These are phyloP conservation scores for Sarocladium kiliense DNA, from an alignment of 2,329 filamentous ascomycete genomes.

Conservation along the genomic window DNA sequence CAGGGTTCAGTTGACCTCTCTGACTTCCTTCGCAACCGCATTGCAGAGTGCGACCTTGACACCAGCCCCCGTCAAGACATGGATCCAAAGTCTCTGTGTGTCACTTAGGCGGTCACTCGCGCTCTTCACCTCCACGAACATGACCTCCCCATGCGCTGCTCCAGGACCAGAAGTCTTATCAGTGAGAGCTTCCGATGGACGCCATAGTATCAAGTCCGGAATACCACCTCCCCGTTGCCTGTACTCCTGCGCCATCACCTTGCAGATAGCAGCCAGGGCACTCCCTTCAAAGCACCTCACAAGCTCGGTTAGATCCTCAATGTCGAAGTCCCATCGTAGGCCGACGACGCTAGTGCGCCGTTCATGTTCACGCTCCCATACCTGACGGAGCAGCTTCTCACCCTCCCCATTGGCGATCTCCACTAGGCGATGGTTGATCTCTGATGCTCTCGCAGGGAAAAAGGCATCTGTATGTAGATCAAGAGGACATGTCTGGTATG, in stretches of 20 bases:
- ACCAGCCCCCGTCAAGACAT: conserved; percentile 81
- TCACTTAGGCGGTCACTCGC: conserved; percentile 92
- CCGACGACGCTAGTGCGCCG: conserved; percentile 82
- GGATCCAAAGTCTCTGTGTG: conserved; percentile 94
- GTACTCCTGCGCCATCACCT: conserved; percentile 95
- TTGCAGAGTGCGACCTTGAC: conserved; percentile 79
- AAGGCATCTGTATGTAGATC: conserved; percentile 93
- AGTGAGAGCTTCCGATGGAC: conserved; percentile 19
- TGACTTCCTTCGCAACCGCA: conserved; percentile 50
- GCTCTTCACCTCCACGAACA: conserved; percentile 77
- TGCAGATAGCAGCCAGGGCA: conserved; percentile 79
- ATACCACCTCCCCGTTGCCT: conserved; percentile 79
- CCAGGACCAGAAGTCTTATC: conserved; percentile 17
- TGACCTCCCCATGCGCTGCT: conserved; percentile 51
- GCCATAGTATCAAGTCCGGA: conserved; percentile 91
- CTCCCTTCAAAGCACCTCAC: conserved; percentile 72
- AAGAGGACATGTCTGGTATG: conserved; percentile 88
- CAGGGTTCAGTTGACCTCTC: conserved; percentile 29
- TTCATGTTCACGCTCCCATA: conserved; percentile 65
- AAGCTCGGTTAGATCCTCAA: conserved; percentile 75
- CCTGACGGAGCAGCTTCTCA: conserved; percentile 56
- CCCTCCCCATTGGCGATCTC: conserved; percentile 83
- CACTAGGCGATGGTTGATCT: conserved; percentile 82
- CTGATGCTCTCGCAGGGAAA: conserved; percentile 76
- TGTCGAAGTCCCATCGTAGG: conserved; percentile 81